Base-by-base conservation (phyloP, 805 yeast genomes). In the Saccharomycopsis capsularis region DNA sequence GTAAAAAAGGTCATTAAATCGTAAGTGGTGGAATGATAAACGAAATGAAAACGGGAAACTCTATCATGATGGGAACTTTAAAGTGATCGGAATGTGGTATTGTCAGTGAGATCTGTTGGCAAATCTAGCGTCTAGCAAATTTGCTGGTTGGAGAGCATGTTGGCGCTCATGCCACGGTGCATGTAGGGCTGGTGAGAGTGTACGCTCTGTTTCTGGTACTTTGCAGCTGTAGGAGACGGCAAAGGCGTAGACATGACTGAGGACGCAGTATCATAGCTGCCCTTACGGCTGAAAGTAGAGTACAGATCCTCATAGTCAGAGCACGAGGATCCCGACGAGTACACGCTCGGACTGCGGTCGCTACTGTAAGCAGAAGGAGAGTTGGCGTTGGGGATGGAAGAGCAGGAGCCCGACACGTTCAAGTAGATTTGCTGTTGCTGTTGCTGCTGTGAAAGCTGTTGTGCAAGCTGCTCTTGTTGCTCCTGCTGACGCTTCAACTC, bases 321-420 rank as follows among this genome's bases (percentile, higher is more conserved):
- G 57, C 74, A 80, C 76, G 56, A 52, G 46, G 56, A 50, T 27
- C 53, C 55, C 11, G 44, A 46, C 13, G 36, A 41, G 42, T 35
- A 44, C 2, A 47, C 45, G 40, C 37, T 42, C 11, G 37, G 44
- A 13, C 42, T 34, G 15, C 25, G 37, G n/a, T 23, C 32, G 18
- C n/a, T 13, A n/a, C 19, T 9, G 13, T 27, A 27, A n/a, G n/a
- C n/a, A 27, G 32, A 27, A 7, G 32, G 32, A 7, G 32, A 27
- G 7, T 29, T 7, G 7, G 7, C 11, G 7, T 29, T 7, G 13
- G 32, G 7, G 18, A 29, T 6, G 13, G 29, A 27, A 6, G 32
- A 40, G 16, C n/a, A 19, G 22, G 41, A 25, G 13, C 18, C 25
- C 9, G 27, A 11, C 24, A 18, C 15, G 24, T 25, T 23, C 23